Evolutionary conservation across 129 eudicot genomes (phyloP), one percentile per base, ranked within the genome.

Genomic region (Logfia minima): DNA sequence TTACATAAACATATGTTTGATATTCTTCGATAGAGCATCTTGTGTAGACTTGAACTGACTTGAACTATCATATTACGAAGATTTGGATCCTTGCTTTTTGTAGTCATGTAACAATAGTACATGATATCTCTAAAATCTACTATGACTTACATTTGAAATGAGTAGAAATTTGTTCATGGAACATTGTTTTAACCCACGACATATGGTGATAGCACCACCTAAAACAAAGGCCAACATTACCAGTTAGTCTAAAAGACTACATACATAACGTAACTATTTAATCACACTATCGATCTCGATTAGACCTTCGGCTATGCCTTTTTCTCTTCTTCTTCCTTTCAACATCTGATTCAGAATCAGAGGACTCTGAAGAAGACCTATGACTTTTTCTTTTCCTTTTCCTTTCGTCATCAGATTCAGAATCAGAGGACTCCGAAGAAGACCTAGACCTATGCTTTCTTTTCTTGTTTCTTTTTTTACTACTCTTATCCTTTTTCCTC

Each of bases 301-400:
- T 84, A 48, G 82, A 88, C 80, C 62, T 91, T 67, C 84, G 76
- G 73, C 96, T 83, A 68, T 79, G 96, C 76, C 81, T 86, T 81
- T 87, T 89, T 80, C 73, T 88, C 69, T 87, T 74, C 66, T 82
- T 83, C 60, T 82, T 73, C 76, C 75, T 85, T 19, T 77, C 91
- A 19, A 78, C 85, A 0, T 95, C 92, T 22, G 90, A 88, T 5
- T 82, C 97, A 3, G 89, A 87, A 10, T 89, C 91, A 8, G 96
- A 85, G 0, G 96, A 90, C 45, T 84, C 92, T 8, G 96, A 89
- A 65, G 96, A 93, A 62, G 80, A 75, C 85, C 77, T 84, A 68
- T 82, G 81, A 83, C 89, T 79, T 59, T 65, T n/a, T 60, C 66
- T 82, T 75, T 75, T 84, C 74, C 82, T 32, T 14, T 34, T 82